A percentile compares a stretch with the other conserved stretches of the same genome.
Conservation (phyloP, 2,329 filamentous ascomycete genomes). For the Talaromyces sp. region DNA sequence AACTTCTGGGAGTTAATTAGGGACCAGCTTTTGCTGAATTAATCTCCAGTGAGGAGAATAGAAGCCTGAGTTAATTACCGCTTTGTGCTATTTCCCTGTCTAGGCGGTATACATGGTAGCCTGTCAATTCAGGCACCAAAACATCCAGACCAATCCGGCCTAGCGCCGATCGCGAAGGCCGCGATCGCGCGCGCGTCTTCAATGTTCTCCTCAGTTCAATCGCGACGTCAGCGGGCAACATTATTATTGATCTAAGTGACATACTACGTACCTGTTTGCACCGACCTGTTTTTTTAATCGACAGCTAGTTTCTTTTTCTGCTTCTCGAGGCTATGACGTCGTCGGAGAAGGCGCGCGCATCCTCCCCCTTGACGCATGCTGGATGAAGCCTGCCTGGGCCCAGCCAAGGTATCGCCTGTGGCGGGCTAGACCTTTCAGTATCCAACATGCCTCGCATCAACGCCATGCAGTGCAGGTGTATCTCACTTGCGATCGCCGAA, state of each 20-base stretch:
- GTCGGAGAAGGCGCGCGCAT: neutral
- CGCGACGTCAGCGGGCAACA: neutral
- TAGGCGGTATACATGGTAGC: neutral
- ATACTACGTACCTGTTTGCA: neutral
- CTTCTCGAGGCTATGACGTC: neutral
- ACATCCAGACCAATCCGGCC: neutral
- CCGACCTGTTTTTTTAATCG: neutral
- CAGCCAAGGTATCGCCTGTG: constrained; percentile 3
- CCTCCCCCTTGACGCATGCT: neutral
- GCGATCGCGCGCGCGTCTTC: neutral
- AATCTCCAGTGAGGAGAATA: too few species aligned
- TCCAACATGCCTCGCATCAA: constrained; percentile 21
- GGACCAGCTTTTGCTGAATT: too few species aligned
- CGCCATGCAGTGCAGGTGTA: constrained; percentile 20
- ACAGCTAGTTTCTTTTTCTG: neutral
- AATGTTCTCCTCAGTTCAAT: neutral
- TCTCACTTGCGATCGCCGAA: constrained; percentile 22
- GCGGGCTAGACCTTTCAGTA: constrained; percentile 1
- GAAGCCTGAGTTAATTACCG: too few species aligned
- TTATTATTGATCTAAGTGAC: neutral
- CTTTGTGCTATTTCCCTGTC: too few species aligned
- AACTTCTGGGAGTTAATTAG: too few species aligned
- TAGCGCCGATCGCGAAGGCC: neutral
- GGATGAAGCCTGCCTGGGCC: constrained; percentile 7
- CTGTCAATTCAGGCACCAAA: neutral